phyloP scores from a whole-genome alignment of 805 yeast genomes.

The Metschnikowia peoriensis region DNA sequence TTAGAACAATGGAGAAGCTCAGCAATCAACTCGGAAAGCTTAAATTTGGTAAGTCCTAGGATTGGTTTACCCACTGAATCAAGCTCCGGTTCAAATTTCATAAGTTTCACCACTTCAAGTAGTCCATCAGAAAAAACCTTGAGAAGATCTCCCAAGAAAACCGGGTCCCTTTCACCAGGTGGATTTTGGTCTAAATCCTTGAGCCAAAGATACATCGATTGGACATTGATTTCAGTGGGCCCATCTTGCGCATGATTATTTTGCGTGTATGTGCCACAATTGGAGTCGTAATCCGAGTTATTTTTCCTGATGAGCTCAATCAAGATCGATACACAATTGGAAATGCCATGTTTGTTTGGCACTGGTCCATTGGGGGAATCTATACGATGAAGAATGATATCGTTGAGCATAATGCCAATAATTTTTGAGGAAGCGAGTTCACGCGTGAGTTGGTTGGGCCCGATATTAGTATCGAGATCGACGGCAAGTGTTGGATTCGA shows the following conservation, averaged over 20 bases:
- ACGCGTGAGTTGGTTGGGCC: slow-evolving; percentile 92
- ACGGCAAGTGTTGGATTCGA: slow-evolving; percentile 73
- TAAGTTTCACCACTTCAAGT: slow-evolving; percentile 58
- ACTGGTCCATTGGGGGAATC: slow-evolving; percentile 7
- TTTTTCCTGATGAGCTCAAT: slow-evolving; percentile 94
- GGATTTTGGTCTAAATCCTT: slow-evolving; percentile 75
- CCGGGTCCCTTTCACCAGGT: slow-evolving; percentile 89
- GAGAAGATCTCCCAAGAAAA: slow-evolving; percentile 84
- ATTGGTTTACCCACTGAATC: slow-evolving; percentile 37
- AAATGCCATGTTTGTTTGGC: slow-evolving; percentile 78
- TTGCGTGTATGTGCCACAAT: slow-evolving; percentile 79
- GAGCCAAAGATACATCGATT: slow-evolving; percentile 44
- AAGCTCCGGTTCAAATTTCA: slow-evolving; percentile 37
- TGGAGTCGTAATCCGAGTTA: slow-evolving; percentile 90
- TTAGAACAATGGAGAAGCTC: slow-evolving; percentile 96
- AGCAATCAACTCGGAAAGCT: slow-evolving; percentile 88
- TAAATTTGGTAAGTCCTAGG: slow-evolving; percentile 87
- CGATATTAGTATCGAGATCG: slow-evolving; percentile 86
- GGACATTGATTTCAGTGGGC: slow-evolving; percentile 39
- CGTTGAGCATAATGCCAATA: slow-evolving; percentile 62
- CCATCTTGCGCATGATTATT: slow-evolving; percentile 33
- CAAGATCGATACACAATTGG: slow-evolving; percentile 92
- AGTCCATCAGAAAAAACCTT: slow-evolving; percentile 72
- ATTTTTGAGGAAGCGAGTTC: slow-evolving; percentile 79
- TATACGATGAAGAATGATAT: slow-evolving; percentile 55